Evolutionary conservation across 2,329 filamentous ascomycete species (phyloP).

Genomic region (Penicillium sp.): DNA sequence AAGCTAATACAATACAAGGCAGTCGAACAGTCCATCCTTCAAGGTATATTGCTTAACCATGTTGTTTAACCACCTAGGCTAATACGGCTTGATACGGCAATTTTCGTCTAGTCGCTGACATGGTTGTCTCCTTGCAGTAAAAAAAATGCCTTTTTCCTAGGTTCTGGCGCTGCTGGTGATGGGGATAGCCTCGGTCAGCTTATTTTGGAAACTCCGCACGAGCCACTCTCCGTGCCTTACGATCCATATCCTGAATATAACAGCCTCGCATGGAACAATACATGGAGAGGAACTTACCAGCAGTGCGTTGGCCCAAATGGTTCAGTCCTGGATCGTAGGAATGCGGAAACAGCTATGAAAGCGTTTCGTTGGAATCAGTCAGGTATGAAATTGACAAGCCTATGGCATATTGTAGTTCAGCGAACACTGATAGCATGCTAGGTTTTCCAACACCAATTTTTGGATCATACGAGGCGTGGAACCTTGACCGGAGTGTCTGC

Average conservation of each 20-base stretch:
- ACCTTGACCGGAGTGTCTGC: constrained; percentile 5
- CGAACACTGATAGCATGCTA: background rate
- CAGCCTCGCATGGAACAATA: background rate
- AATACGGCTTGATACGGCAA: no score
- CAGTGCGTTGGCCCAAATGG: background rate
- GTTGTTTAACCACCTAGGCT: no score
- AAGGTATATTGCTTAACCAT: no score
- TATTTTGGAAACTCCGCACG: background rate
- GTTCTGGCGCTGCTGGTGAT: background rate
- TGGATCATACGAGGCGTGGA: constrained; percentile 11
- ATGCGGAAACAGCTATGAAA: background rate
- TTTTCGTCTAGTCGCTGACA: no score
- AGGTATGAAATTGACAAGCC: background rate
- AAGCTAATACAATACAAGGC: no score
- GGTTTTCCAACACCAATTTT: constrained; percentile 8
- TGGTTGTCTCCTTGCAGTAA: background rate
- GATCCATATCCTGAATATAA: background rate
- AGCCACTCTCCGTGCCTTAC: background rate
- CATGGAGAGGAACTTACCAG: background rate
- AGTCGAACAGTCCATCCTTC: no score
- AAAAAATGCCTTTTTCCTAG: background rate
- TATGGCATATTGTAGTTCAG: background rate
- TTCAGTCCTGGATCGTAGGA: background rate
- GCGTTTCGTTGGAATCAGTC: background rate
- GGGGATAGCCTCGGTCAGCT: background rate